phyloP scores from a whole-genome alignment of 495 filamentous ascomycete genomes.

The Aspergillus leporis region DNA sequence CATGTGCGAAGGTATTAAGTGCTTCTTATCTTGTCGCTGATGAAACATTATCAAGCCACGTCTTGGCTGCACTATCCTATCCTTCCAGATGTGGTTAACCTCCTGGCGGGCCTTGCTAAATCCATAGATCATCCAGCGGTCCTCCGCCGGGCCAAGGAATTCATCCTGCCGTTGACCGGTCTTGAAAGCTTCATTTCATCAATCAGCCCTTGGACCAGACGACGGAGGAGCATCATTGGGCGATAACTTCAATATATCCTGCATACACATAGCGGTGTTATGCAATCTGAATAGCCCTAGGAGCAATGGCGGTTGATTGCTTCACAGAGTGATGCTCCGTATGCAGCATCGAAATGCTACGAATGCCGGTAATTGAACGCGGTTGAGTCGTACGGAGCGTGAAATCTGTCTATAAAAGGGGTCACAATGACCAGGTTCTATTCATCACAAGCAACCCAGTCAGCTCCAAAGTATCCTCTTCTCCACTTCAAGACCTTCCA shows the following conservation, averaged over 20 bases:
- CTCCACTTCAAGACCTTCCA: not conserved
- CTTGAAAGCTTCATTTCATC: not conserved
- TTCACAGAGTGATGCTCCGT: not conserved
- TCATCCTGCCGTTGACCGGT: constrained; percentile 1
- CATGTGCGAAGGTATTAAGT: not conserved
- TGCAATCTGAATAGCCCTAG: not conserved
- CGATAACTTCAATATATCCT: not conserved
- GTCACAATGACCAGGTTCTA: not conserved
- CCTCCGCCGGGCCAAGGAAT: constrained; percentile 30
- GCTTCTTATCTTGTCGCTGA: not conserved
- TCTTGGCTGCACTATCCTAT: not conserved
- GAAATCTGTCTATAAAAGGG: not conserved
- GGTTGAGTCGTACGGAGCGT: not conserved
- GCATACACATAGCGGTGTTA: not conserved
- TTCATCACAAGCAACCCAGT: constrained; percentile 7
- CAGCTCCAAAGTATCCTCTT: constrained; percentile 3
- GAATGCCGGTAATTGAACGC: not conserved
- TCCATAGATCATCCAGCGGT: constrained; percentile 14
- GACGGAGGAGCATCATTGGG: not conserved
- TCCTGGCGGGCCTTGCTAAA: not conserved
- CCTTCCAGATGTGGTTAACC: constrained; percentile 7
- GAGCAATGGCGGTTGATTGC: not conserved
- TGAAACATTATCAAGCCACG: constrained; percentile 1
- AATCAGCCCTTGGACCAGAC: not conserved
- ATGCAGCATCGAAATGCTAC: not conserved